Evolutionary conservation across 2,329 filamentous ascomycete genomes (phyloP), one percentile per base, ranked within the genome.

Genomic region (Albifimbria verrucaria): DNA sequence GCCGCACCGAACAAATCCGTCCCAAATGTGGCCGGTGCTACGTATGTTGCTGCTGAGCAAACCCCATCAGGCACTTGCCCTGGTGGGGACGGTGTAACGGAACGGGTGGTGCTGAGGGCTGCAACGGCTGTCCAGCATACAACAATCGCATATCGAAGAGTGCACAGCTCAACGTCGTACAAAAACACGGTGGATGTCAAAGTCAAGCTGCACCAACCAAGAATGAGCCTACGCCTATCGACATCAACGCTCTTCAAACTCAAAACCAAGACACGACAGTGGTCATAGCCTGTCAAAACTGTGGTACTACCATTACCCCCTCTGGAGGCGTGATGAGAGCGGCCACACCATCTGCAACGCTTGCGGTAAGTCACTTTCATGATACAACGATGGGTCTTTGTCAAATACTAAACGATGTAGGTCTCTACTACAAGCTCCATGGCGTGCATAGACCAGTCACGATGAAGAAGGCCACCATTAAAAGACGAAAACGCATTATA

Each of bases 381-480:
- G 6, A 43, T 44, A 32, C 47, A 39, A 36, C 7, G 11, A 9
- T 20, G 23, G 23, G n/a, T 39, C 22, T 25, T 52, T 39, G 20
- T 22, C n/a, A 24, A 47, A 44, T 43, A 50, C 55, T 59, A 51
- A 60, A 48, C 25, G 25, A 10, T 23, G 4, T 59, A 96, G 92
- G 93, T 4, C 77, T 99, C 3, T 99, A 99, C 70, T 92, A 95
- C 75, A 97, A 97, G 71, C 84, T 99, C 3, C 94, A 99, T 68
- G 92, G 92, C 51, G 86, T 92, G 25, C 93, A 97, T 70, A 83
- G 94, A 42, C 94, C 94, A 0, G 90, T 94, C 5, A 91, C 91
- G n/a, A 97, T 99, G 94, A 99, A 97, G 72, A 97, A 97, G 71
- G 89, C 91, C 3, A 89, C 96, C 23, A 99, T 99, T 69, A 97